Conservation (phyloP, 2,329 filamentous ascomycete species). For the Aspergillus sp. region DNA sequence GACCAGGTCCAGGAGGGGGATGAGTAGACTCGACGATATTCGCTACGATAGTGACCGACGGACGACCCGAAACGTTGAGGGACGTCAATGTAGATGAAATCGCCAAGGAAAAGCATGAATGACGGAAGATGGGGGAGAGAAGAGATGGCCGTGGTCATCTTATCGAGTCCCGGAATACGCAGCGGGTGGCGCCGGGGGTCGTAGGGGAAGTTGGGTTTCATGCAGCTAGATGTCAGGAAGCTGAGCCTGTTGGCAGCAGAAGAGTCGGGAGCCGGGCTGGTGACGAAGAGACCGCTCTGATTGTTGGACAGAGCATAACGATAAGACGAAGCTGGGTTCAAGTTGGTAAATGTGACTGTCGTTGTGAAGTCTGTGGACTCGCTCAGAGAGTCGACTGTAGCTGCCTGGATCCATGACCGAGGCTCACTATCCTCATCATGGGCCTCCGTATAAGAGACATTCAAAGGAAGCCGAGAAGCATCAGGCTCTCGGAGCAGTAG, state of each 20-base stretch:
- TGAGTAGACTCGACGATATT: constrained; percentile 94
- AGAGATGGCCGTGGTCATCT: constrained; percentile 68
- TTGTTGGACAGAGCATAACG: constrained; percentile 86
- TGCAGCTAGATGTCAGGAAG: constrained; percentile 89
- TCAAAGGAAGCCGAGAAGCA: constrained; percentile 70
- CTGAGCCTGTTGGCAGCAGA: constrained; percentile 71
- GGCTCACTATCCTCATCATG: constrained; percentile 24
- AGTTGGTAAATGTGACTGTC: constrained; percentile 64
- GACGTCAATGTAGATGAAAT: constrained; percentile 66
- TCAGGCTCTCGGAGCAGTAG: constrained; percentile 85
- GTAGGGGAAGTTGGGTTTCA: constrained; percentile 89
- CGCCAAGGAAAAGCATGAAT: constrained; percentile 62
- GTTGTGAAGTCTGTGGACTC: constrained; percentile 82
- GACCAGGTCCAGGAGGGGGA: constrained; percentile 86
- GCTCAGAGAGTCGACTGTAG: constrained; percentile 63
- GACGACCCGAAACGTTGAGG: constrained; percentile 73
- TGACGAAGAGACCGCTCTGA: constrained; percentile 76
- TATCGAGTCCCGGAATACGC: constrained; percentile 74
- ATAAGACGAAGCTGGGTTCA: constrained; percentile 72
- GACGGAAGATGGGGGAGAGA: constrained; percentile 59
- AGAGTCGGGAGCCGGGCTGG: constrained; percentile 69
- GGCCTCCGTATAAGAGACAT: constrained; percentile 58
- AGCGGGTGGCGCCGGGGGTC: constrained; percentile 79
- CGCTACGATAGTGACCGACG: constrained; percentile 75
- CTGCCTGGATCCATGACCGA: constrained; percentile 63